Conservation (phyloP, 805 yeast genomes). For the Cyberlindnera maritima region DNA sequence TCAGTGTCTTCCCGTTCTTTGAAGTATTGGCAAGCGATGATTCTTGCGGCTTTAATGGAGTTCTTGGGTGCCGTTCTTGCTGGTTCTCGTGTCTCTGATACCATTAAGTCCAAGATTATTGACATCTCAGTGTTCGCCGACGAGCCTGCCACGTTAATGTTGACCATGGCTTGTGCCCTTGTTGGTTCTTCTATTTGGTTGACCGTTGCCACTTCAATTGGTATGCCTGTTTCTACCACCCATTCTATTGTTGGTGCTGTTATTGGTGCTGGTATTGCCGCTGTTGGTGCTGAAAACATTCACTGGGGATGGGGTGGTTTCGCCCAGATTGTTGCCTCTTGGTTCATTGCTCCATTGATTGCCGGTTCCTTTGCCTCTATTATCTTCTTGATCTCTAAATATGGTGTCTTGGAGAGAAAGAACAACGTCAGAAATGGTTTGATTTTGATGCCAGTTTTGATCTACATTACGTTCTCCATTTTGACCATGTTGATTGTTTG, state of each 20-base stretch:
- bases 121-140: conserved; percentile 45
- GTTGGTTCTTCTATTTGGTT: conserved; percentile 75
- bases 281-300: conserved; percentile 58
- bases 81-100: conserved; percentile 72
- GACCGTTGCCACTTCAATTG: conserved; percentile 59
- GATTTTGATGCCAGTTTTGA: conserved; percentile 55
- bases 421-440: conserved; percentile 55
- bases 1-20: conserved; percentile 69
- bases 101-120: conserved; percentile 64
- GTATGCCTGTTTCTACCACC: conserved; percentile 81
- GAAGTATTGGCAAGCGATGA: conserved; percentile 73
- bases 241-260: conserved; percentile 77
- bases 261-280: conserved; percentile 73
- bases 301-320: conserved; percentile 79
- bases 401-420: conserved; percentile 56
- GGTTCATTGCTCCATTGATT: conserved; percentile 74
- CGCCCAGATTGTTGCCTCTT: conserved; percentile 69
- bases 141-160: conserved; percentile 70
- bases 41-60: conserved; percentile 67
- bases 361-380: conserved; percentile 64
- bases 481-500: conserved; percentile 76
- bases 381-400: conserved; percentile 59
- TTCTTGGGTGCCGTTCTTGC: conserved; percentile 73
- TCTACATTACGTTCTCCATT: conserved; percentile 56
- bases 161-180: conserved; percentile 72